These are phyloP conservation scores for Chlamydomonas schloesseri DNA, from an alignment of 139 green algal species.

Conservation along the genomic window DNA sequence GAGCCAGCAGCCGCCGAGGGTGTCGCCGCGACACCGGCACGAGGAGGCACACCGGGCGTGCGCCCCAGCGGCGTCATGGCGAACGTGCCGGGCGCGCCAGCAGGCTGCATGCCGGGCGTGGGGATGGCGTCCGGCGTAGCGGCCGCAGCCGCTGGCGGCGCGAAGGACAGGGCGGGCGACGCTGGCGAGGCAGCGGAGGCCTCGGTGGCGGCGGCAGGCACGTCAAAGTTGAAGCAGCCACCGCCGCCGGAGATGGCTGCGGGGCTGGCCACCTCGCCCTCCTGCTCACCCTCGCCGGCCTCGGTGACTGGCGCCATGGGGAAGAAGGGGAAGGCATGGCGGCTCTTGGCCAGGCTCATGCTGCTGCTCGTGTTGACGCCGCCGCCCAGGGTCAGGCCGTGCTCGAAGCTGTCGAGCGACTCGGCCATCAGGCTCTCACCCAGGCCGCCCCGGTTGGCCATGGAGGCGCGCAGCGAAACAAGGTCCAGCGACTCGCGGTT, in stretches of 20 bases:
- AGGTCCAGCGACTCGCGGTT: constrained; percentile 30
- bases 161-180: neutral
- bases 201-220: neutral
- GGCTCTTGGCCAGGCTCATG: constrained; percentile 13
- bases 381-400: neutral
- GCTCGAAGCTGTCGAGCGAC: constrained; percentile 35
- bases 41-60: too few species aligned
- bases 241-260: neutral
- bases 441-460: neutral
- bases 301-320: constrained; percentile 29
- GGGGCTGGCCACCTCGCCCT: neutral
- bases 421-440: constrained; percentile 32
- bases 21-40: too few species aligned
- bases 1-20: too few species aligned
- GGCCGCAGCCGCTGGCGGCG: too few species aligned
- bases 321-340: neutral
- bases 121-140: too few species aligned
- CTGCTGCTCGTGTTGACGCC: neutral
- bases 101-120: neutral
- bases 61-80: too few species aligned
- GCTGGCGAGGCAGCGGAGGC: too few species aligned
- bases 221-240: too few species aligned
- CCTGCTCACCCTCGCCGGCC: neutral
- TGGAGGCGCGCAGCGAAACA: constrained; percentile 20
- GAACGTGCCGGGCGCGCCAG: too few species aligned